Evolutionary conservation across 148 eudicot species (phyloP), one percentile per base, ranked within the genome.

Genomic region (Bassia scoparia): DNA sequence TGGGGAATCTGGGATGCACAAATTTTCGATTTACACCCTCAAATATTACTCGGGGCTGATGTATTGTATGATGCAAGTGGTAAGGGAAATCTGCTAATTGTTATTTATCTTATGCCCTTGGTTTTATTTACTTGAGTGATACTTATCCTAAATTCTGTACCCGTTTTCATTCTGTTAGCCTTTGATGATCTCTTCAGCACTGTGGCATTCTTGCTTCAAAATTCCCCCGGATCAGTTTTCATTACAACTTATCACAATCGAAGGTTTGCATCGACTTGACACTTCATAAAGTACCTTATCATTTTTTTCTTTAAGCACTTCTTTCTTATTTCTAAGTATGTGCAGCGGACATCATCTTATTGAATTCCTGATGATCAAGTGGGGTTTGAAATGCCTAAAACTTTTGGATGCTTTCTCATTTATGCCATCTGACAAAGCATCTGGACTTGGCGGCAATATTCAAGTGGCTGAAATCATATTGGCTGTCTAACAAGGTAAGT

Each of bases 311-410:
- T 59, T 21, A 48, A n/a, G 3, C 18, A 6, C 61, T 18, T 18
- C 30, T 41, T 68, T 44, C 70, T 71, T 27, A 71, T 71, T 20
- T 48, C 26, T 30, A 62, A 62, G 46, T 56, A n/a, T 69, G 50
- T 78, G 78, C 85, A 95, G 98, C 65, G 97, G 98, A 76, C 97
- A 95, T 86, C 97, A 87, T 80, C 97, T 91, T 43, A 91, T 95
- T 70, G 92, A 89, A 83, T 91, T 95, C 77, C 76, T 95, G 79
- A 86, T 91, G 97, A 85, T 83, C 74, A 95, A 95, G 79, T 91
- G 96, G 98, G 85, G 91, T 38, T 79, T 94, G 76, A 91, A 84
- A 81, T 89, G 92, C 77, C n/a, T 62, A n/a, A 89, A 91, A 69
- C 91, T 95, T 69, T 67, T 86, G 63, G 98, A 95, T 52, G 97